These are phyloP conservation scores for Mycena sanguinolenta DNA, from an alignment of 768 basidiomycete species.

Conservation along the genomic window DNA sequence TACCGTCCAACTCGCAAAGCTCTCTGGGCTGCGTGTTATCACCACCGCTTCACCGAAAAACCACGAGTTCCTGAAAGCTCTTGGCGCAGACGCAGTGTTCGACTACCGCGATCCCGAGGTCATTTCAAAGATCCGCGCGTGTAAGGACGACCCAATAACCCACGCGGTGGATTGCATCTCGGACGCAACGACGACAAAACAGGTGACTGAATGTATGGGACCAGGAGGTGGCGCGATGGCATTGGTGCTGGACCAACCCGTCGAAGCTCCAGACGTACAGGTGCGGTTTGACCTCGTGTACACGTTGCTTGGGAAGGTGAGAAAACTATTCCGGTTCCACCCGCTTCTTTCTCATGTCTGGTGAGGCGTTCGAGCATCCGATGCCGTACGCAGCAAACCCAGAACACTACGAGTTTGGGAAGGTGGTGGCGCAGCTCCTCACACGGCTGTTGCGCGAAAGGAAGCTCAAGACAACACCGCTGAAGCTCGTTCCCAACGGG, in stretches of 20 bases:
- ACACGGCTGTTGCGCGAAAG: constrained; percentile 23
- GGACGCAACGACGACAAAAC: constrained; percentile 28
- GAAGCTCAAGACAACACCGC: constrained; percentile 31
- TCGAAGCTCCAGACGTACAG: constrained; percentile 12
- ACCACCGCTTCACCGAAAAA: constrained; percentile 53
- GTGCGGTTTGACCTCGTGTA: constrained; percentile 35
- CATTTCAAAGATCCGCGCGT: constrained; percentile 39
- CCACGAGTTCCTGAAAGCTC: constrained; percentile 10
- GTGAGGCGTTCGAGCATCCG: constrained; percentile 22
- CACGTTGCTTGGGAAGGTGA: constrained; percentile 38
- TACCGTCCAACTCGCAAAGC: constrained; percentile 38
- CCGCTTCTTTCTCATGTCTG: background rate
- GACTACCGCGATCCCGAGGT: constrained; percentile 48
- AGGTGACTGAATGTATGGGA: constrained; percentile 25
- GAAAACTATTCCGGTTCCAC: background rate
- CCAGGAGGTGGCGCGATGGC: constrained; percentile 20
- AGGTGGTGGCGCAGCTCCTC: constrained; percentile 21
- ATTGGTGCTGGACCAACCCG: constrained; percentile 22
- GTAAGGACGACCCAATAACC: constrained; percentile 37
- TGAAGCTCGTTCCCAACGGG: constrained; percentile 36
- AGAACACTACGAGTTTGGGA: constrained; percentile 36
- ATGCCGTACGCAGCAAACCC: constrained; percentile 24
- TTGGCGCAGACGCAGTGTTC: constrained; percentile 54
- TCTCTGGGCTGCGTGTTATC: constrained; percentile 58
- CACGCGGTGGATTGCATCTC: constrained; percentile 42